Conservation (phyloP, 257 asterid species). For the Solanum ossicruentum region DNA sequence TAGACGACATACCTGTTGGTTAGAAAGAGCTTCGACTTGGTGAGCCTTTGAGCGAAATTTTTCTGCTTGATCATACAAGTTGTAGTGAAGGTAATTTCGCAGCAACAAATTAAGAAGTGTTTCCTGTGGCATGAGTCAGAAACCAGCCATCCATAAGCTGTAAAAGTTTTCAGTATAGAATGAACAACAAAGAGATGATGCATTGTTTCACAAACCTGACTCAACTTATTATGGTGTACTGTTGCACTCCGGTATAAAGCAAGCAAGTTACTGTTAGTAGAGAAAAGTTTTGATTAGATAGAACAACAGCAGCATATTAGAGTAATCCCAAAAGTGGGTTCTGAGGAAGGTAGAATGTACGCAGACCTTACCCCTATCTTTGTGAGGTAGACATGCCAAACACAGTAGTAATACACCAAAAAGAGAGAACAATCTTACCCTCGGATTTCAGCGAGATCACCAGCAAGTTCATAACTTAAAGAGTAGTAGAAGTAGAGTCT, state of each 20-base stretch:
- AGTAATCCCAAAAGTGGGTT: too few relatives aligned
- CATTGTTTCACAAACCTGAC: constrained; percentile 56
- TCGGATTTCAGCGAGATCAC: constrained; percentile 63
- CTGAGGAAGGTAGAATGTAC: too few relatives aligned
- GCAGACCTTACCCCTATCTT: too few relatives aligned
- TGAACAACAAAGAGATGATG: background rate
- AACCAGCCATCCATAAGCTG: background rate
- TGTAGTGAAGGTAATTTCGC: constrained; percentile 71
- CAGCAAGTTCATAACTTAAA: constrained; percentile 68
- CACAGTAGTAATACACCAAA: background rate
- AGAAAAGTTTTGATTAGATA: constrained; percentile 7
- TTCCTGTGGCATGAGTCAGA: constrained; percentile 33
- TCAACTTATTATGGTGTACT: constrained; percentile 79
- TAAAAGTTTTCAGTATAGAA: background rate
- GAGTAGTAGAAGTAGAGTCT: constrained; percentile 74
- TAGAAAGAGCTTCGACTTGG: constrained; percentile 70
- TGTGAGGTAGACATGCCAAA: too few relatives aligned
- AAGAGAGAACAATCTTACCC: constrained; percentile 29
- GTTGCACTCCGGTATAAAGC: constrained; percentile 83
- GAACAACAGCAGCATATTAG: background rate
- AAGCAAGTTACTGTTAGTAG: constrained; percentile 52
- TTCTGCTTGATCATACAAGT: constrained; percentile 75
- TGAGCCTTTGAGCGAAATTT: constrained; percentile 79
- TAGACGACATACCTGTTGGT: constrained; percentile 42
- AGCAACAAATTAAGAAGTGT: constrained; percentile 62